These are phyloP conservation scores for Lactuca saligna DNA, from an alignment of 129 eudicot genomes.

Conservation along the genomic window DNA sequence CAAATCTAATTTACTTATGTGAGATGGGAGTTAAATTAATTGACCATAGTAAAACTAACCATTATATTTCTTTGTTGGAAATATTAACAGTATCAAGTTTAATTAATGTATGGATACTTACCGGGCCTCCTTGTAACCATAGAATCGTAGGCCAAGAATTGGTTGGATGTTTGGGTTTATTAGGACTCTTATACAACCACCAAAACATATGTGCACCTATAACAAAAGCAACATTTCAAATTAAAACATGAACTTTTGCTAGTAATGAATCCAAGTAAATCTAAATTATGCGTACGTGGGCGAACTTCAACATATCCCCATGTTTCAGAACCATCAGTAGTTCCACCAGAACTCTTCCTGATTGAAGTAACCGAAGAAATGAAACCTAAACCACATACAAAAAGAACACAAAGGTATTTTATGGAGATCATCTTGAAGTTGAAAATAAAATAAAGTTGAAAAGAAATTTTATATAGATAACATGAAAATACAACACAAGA, in stretches of 20 bases:
- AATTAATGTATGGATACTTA: slow-evolving; percentile 18
- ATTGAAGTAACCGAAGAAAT: slow-evolving; percentile 12
- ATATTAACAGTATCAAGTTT: too few species aligned
- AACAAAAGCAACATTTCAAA: slow-evolving; percentile 7
- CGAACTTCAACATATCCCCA: slow-evolving; percentile 63
- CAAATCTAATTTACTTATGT: too few species aligned
- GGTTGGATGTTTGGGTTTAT: slow-evolving; percentile 45
- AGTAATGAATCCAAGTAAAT: neutral
- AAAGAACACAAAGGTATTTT: slow-evolving; percentile 14
- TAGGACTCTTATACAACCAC: slow-evolving; percentile 58
- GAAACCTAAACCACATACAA: slow-evolving; percentile 15
- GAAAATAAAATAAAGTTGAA: neutral
- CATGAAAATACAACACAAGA: neutral
- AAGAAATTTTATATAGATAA: slow-evolving; percentile 6
- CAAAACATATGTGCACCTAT: slow-evolving; percentile 63
- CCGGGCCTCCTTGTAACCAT: slow-evolving; percentile 75
- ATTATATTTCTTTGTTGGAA: too few species aligned
- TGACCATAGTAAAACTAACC: neutral
- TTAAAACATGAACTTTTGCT: neutral
- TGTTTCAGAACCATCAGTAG: slow-evolving; percentile 37
- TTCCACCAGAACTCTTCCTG: slow-evolving; percentile 15
- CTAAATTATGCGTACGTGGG: slow-evolving; percentile 32
- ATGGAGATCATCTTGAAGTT: slow-evolving; percentile 19
- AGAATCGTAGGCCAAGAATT: slow-evolving; percentile 57
- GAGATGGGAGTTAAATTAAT: neutral